Base-by-base conservation (phyloP, 2,329 filamentous ascomycete species). In the Neofusicoccum parvum region DNA sequence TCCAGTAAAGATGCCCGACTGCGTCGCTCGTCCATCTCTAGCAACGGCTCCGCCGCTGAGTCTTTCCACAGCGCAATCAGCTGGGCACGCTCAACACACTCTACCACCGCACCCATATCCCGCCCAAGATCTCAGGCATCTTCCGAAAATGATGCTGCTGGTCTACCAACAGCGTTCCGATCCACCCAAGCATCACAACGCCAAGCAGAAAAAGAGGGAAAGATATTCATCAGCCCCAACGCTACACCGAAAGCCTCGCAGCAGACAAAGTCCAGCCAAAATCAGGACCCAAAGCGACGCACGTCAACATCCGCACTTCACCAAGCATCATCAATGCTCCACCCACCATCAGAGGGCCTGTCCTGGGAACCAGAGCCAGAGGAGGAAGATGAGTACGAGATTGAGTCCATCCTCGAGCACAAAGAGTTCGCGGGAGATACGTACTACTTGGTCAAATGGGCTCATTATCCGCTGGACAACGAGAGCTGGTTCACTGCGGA, bases 401-500 rank as follows among this genome's bases (percentile, higher is more conserved):
- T 60, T 5, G 56, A 60, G 9, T 17, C 27, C 0, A 37, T 60
- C 10, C 23, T 48, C n/a, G 11, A 3, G 2, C 27, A 60, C 17
- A 14, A 60, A 7, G 2, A 15, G 3, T 37, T 48, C 3, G 56
- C 27, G 7, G 39, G 20, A 3, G 27, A 48, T 4, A 37, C 41
- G 15, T 37, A 60, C 12, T 60, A 60, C 17, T 5, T 60, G 27
- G 56, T 60, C 56, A 60, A 48, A 14, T 60, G 56, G 56, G 56
- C 27, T 27, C 27, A 60, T 3, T 60, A 17, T n/a, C 56, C 56
- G 2, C 15, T 10, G 17, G 56, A 60, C 34, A 11, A 60, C 6
- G 27, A 23, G 10, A 60, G 56, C 32, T 60, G 56, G 56, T 60
- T 48, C 32, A 37, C 27, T 11, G 56, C n/a, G 17, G 56, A 36